These are phyloP conservation scores for Colletotrichum incanum DNA, from an alignment of 2,329 filamentous ascomycete genomes.

Conservation along the genomic window DNA sequence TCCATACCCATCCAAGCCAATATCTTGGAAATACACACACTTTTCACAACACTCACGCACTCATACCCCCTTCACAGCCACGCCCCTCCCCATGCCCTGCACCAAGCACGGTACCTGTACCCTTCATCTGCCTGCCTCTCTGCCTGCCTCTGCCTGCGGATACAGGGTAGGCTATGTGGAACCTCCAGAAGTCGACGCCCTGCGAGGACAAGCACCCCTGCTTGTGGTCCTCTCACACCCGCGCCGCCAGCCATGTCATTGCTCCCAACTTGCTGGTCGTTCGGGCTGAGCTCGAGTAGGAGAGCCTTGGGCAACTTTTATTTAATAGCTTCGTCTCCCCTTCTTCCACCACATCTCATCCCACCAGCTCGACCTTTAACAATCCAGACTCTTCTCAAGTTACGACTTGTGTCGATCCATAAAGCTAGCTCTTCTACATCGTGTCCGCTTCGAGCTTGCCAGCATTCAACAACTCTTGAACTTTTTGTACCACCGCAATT, in stretches of 20 bases:
- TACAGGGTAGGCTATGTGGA: constrained; percentile 23
- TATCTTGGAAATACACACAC: constrained; percentile 4
- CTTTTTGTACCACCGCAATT: background rate
- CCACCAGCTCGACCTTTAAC: constrained; percentile 14
- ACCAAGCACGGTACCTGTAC: constrained; percentile 31
- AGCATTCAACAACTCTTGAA: background rate
- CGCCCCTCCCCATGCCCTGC: constrained; percentile 21
- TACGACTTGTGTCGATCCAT: constrained; percentile 3
- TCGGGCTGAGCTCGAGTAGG: constrained; percentile 22
- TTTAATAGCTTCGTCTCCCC: constrained; percentile 41
- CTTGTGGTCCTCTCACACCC: constrained; percentile 3
- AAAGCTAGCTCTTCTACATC: constrained; percentile 11
- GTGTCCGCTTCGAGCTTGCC: constrained; percentile 4
- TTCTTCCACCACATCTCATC: constrained; percentile 13
- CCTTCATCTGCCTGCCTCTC: constrained; percentile 16
- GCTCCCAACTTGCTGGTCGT: constrained; percentile 31
- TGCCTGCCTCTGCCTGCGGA: constrained; percentile 12
- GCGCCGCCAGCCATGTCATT: constrained; percentile 38
- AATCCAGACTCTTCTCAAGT: background rate
- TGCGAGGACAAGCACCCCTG: constrained; percentile 26
- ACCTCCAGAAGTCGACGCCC: constrained; percentile 22
- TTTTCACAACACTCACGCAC: background rate
- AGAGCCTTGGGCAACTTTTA: constrained; percentile 36
- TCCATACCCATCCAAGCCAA: background rate
- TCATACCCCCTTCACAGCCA: constrained; percentile 10